Evolutionary conservation across 2,329 filamentous ascomycete species (phyloP), one percentile per base, ranked within the genome.

Genomic region (Fusarium denticulatum): DNA sequence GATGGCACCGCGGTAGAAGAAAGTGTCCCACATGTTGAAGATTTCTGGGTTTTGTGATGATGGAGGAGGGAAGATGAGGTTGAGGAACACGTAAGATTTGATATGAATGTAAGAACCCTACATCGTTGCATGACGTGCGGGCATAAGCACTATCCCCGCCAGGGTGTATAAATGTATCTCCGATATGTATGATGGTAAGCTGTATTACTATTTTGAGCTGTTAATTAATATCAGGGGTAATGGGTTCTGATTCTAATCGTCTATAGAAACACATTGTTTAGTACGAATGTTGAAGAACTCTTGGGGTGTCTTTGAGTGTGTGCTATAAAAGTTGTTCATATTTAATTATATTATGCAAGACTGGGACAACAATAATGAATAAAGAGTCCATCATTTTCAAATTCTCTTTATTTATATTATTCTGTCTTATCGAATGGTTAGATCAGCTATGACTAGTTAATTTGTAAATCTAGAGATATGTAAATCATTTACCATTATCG

Each of bases 1-100:
- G 9, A 76, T 28, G n/a, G 64, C 36, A 30, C 69, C 72, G 30
- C 67, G 60, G 24, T 72, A 69, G 36, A 75, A 50, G 49, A 72
- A 64, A 0, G 69, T 65, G 20, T 68, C 55, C 60, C 67, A 65
- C 49, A 64, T 71, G n/a, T n/a, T n/a, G n/a, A n/a, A n/a, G n/a
- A n/a, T n/a, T n/a, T n/a, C n/a, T n/a, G n/a, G n/a, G n/a, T n/a
- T n/a, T n/a, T n/a, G n/a, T n/a, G n/a, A n/a, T n/a, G n/a, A n/a
- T n/a, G n/a, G n/a, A n/a, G 24, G 50, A 55, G 34, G 50, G 7
- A 10, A 40, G 10, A n/a, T 39, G 50, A 40, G 34, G 26, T 40
- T n/a, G 20, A 55, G 24, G 24, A n/a, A 40, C 34, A 55, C 34
- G 24, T 55, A 55, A 55, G 32, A n/a, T 30, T 55, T 28, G 34